Conservation (phyloP, 371 early-diverging fungal species). For the Apophysomyces trapeziformis region DNA sequence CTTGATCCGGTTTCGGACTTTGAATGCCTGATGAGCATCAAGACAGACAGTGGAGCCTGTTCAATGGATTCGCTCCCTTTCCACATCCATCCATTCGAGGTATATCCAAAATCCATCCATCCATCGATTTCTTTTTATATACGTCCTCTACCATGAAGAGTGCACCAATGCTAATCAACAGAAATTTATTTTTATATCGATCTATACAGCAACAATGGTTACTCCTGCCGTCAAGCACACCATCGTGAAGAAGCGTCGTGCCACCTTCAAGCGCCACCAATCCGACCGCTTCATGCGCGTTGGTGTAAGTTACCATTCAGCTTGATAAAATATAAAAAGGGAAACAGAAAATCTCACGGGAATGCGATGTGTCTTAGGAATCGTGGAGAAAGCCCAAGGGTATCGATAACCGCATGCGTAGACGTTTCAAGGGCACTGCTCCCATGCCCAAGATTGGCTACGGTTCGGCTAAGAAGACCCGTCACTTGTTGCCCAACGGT, state of each 20-base stretch:
- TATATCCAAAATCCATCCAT: constrained; percentile 9
- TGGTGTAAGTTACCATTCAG: constrained; percentile 64
- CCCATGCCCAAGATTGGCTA: constrained; percentile 99
- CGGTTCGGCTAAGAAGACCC: constrained; percentile 94
- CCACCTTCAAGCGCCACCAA: constrained; percentile 98
- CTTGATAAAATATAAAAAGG: too few species aligned
- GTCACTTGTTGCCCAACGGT: constrained; percentile 95
- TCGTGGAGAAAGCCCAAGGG: constrained; percentile 99
- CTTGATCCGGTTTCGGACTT: constrained; percentile 1
- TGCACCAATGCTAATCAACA: background rate
- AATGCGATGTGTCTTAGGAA: constrained; percentile 54
- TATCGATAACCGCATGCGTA: constrained; percentile 99
- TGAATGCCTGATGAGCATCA: background rate
- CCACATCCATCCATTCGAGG: constrained; percentile 11
- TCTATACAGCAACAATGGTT: constrained; percentile 62
- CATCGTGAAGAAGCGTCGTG: constrained; percentile 99
- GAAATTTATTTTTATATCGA: background rate
- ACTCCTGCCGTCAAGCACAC: constrained; percentile 89
- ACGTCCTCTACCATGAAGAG: background rate
- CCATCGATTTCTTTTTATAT: background rate
- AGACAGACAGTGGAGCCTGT: too few species aligned
- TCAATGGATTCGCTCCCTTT: background rate
- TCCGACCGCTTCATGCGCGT: constrained; percentile 98
- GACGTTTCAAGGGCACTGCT: constrained; percentile 96
- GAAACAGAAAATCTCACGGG: background rate